These are phyloP conservation scores for Camelina neglecta DNA, from an alignment of 345 rosid species.

Conservation along the genomic window DNA sequence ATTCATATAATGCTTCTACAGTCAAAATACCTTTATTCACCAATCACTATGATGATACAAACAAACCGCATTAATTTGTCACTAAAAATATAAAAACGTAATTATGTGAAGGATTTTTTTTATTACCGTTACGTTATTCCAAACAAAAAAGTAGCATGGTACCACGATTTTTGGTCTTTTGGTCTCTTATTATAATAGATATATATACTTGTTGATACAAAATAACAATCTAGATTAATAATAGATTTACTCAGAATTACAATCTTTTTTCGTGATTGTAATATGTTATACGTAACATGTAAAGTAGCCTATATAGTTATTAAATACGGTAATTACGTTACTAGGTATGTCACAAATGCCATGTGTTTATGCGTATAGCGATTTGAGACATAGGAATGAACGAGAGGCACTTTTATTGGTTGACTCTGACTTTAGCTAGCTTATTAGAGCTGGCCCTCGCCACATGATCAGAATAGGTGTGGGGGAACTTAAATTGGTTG, in stretches of 20 bases:
- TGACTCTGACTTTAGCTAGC: slow-evolving; percentile 29
- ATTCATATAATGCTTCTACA: neutral
- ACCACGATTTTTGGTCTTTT: neutral
- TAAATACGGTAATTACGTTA: neutral
- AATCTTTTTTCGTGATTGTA: no score
- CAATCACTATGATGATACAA: neutral
- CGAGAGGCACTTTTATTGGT: neutral
- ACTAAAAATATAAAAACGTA: no score
- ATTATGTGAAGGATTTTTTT: neutral
- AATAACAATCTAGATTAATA: neutral
- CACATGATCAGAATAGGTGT: slow-evolving; percentile 19
- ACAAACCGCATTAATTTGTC: neutral
- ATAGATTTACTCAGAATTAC: no score
- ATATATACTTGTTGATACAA: neutral
- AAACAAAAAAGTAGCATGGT: neutral
- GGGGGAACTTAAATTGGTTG: slow-evolving; percentile 11
- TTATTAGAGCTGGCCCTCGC: slow-evolving; percentile 2
- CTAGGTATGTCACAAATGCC: neutral
- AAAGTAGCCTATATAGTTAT: no score
- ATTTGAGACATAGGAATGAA: neutral
- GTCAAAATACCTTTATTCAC: neutral
- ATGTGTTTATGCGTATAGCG: neutral
- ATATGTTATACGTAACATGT: neutral
- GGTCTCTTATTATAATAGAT: neutral
- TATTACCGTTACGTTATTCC: neutral